Conservation (phyloP, 106 monocot species). For the Allium cepa region DNA sequence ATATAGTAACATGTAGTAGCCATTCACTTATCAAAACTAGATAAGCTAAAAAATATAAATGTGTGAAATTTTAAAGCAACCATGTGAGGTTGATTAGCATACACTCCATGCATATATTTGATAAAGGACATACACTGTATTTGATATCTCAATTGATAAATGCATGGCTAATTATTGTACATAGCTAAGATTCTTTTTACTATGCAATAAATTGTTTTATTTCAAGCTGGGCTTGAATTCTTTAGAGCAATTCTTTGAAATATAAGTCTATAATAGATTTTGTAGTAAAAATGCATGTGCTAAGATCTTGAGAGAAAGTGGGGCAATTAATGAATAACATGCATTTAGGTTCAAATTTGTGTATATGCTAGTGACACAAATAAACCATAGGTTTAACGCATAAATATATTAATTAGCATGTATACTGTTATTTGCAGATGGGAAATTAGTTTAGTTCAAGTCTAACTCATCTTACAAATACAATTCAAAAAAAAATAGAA, state of each 20-base stretch:
- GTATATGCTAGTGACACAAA: background rate
- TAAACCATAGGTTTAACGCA: too few relatives aligned
- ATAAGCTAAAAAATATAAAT: background rate
- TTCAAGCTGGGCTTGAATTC: background rate
- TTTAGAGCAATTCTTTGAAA: background rate
- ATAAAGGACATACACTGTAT: background rate
- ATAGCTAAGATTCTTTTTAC: background rate
- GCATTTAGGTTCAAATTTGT: background rate
- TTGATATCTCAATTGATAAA: background rate
- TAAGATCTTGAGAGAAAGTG: background rate
- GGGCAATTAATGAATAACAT: background rate
- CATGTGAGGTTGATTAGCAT: slow-evolving; percentile 7
- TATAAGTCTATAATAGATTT: background rate
- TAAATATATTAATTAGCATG: too few relatives aligned
- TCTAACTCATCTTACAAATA: too few relatives aligned
- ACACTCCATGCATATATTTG: background rate
- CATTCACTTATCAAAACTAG: background rate
- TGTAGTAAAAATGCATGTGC: background rate
- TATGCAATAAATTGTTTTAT: background rate
- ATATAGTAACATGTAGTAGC: slow-evolving; percentile 3
- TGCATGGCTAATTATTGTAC: background rate
- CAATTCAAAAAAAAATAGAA: too few relatives aligned
- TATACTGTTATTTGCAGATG: too few relatives aligned
- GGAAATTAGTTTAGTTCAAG: too few relatives aligned
- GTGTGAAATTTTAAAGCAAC: background rate